phyloP scores from a whole-genome alignment of 73 alveolate genomes.

The Stentor coeruleus region DNA sequence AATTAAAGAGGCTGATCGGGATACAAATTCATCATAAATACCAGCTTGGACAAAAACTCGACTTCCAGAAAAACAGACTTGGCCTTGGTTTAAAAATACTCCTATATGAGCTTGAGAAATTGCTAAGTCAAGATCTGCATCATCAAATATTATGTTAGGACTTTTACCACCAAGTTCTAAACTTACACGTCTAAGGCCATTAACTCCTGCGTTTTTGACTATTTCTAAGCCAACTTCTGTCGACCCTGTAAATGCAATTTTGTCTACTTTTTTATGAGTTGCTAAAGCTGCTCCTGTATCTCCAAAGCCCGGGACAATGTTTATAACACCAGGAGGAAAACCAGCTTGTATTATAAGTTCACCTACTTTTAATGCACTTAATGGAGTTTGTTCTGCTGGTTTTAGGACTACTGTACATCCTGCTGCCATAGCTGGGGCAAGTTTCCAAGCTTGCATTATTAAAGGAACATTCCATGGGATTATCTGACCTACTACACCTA shows the following conservation, averaged over 20 bases:
- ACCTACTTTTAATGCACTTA: constrained; percentile 71
- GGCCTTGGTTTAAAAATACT: constrained; percentile 70
- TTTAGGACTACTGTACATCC: constrained; percentile 83
- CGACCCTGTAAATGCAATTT: constrained; percentile 90
- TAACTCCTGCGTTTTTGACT: constrained; percentile 25
- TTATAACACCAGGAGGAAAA: constrained; percentile 87
- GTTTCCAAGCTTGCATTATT: constrained; percentile 73
- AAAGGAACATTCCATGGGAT: constrained; percentile 94
- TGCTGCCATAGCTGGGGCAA: constrained; percentile 85
- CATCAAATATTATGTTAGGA: constrained; percentile 34
- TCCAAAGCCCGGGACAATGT: constrained; percentile 80
- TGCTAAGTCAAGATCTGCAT: constrained; percentile 44
- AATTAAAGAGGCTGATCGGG: constrained; percentile 50
- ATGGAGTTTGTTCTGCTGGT: constrained; percentile 95
- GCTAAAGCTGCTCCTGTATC: constrained; percentile 60
- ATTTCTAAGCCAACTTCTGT: constrained; percentile 71
- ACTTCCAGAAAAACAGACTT: constrained; percentile 79
- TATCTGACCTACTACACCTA: constrained; percentile 83
- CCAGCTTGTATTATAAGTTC: constrained; percentile 77
- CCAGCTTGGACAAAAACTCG: constrained; percentile 88
- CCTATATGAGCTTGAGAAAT: constrained; percentile 68
- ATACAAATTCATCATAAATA: constrained; percentile 81
- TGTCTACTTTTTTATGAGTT: constrained; percentile 68
- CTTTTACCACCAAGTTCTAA: constrained; percentile 52
- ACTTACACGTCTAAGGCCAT: constrained; percentile 70